phyloP scores from a whole-genome alignment of 306 rosid species.

The Notholithocarpus densiflorus region DNA sequence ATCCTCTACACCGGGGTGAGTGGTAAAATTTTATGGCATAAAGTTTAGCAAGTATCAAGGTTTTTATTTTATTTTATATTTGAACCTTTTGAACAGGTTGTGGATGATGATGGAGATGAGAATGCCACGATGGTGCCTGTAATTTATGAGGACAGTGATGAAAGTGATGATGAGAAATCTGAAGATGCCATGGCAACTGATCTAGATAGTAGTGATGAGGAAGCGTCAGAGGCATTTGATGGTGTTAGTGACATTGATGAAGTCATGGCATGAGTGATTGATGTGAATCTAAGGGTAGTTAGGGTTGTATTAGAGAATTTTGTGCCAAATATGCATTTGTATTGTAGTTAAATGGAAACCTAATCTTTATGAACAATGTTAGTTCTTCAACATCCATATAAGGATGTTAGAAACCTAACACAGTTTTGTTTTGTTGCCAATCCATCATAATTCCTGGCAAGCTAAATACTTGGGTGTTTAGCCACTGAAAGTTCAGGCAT shows the following conservation, averaged over 20 bases:
- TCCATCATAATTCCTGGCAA: no score
- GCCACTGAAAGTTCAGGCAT: no score
- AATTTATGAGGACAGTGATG: slow-evolving; percentile 59
- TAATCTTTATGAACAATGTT: no score
- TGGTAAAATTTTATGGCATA: neutral
- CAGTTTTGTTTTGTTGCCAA: no score
- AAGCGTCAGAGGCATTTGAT: slow-evolving; percentile 32
- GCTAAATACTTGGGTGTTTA: no score
- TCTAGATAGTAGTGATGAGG: slow-evolving; percentile 31
- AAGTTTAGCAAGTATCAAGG: neutral
- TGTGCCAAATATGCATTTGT: neutral
- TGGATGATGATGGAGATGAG: slow-evolving; percentile 51
- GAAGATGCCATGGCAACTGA: slow-evolving; percentile 74
- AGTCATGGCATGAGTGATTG: slow-evolving; percentile 40
- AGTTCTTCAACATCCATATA: no score
- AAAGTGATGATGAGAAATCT: slow-evolving; percentile 53
- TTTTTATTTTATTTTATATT: neutral
- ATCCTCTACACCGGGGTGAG: slow-evolving; percentile 59
- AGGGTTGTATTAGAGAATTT: neutral
- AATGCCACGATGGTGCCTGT: slow-evolving; percentile 34
- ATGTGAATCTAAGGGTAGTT: neutral
- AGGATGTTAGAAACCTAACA: no score
- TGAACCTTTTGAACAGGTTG: slow-evolving; percentile 33
- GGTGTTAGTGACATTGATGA: slow-evolving; percentile 45
- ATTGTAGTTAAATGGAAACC: neutral